Percentiles rank a stretch among this genome's conserved stretches.
Conservation (phyloP, 192 early-diverging fungal species). For the Coemansia sp. region DNA sequence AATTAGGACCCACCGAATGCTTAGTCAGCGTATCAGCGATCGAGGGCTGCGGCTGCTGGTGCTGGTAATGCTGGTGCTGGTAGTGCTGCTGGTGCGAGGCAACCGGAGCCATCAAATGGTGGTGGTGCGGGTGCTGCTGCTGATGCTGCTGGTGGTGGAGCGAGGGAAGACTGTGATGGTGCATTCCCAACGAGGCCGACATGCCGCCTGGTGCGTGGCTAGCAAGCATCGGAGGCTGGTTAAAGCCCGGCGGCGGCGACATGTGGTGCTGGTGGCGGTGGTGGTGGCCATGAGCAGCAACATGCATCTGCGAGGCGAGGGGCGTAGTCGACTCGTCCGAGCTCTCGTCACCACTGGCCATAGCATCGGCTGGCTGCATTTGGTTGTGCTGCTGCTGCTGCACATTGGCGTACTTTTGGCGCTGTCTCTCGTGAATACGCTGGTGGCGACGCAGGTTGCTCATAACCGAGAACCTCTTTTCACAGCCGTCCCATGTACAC, state of each 20-base stretch:
- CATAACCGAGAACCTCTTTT: slow-evolving; percentile 68
- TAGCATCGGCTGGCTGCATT: background rate
- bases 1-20: background rate
- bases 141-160: slow-evolving; percentile 8
- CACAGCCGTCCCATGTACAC: slow-evolving; percentile 64
- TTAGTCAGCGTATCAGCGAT: background rate
- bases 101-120: slow-evolving; percentile 6
- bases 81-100: slow-evolving; percentile 2
- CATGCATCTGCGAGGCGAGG: slow-evolving; percentile 32
- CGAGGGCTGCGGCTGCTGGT: background rate
- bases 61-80: slow-evolving; percentile 5
- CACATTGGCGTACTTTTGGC: slow-evolving; percentile 40
- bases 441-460: slow-evolving; percentile 70
- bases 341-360: slow-evolving; percentile 16
- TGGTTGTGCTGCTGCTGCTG: slow-evolving; percentile 38
- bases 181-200: slow-evolving; percentile 3
- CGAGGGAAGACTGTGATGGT: slow-evolving; percentile 5
- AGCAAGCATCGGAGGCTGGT: slow-evolving; percentile 13
- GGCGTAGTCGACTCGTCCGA: slow-evolving; percentile 47
- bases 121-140: slow-evolving; percentile 4
- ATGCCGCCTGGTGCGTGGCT: slow-evolving; percentile 2
- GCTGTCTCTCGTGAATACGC: slow-evolving; percentile 60
- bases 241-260: slow-evolving; percentile 20
- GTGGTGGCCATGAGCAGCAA: slow-evolving; percentile 11
- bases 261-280: slow-evolving; percentile 21